Evolutionary conservation across 768 basidiomycete species (phyloP), one percentile per base, ranked within the genome.

Genomic region (Mycena vitilis): DNA sequence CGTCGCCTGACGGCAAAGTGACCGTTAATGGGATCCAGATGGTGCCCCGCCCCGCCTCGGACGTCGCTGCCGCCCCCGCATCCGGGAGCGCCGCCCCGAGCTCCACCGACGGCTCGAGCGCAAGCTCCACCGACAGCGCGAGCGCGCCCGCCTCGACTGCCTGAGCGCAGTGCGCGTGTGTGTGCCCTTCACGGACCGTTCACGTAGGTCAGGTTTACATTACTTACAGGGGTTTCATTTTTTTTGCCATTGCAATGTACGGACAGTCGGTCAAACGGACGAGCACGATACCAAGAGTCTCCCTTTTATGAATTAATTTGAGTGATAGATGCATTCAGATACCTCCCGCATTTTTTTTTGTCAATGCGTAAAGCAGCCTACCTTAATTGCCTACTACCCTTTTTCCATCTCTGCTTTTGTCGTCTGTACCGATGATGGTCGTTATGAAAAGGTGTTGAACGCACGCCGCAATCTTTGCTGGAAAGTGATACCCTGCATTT

Each of bases 11-110:
- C 69, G 85, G 84, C 34, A 70, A 75, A 38, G 76, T 85, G 63
- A 81, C 77, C 65, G 84, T 88, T 59, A 76, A 82, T 54, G 89
- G 89, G 16, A 83, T 87, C 84, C 74, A 70, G 16, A 73, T 59
- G 60, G 63, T 81, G 44, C 66, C 65, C 30, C 54, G 34, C n/a
- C 60, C 62, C 34, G 60, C 40, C 20, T 25, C 40, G 11, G 48
- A 12, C n/a, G 22, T 11, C 5, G n/a, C 48, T 23, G 22, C 51
- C 23, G 52, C 83, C 74, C 71, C 12, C 64, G 44, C 54, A 22
- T 13, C 52, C 57, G 34, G 55, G 1, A 60, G 25, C 58, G 45
- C 58, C 54, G 1, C 37, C 34, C 37, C 36, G 20, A 54, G 18
- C 37, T 20, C 37, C 6, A 40, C 54, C 7, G 54, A 38, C 18